phyloP scores from a whole-genome alignment of 306 rosid species.

The Calophaca sinica region DNA sequence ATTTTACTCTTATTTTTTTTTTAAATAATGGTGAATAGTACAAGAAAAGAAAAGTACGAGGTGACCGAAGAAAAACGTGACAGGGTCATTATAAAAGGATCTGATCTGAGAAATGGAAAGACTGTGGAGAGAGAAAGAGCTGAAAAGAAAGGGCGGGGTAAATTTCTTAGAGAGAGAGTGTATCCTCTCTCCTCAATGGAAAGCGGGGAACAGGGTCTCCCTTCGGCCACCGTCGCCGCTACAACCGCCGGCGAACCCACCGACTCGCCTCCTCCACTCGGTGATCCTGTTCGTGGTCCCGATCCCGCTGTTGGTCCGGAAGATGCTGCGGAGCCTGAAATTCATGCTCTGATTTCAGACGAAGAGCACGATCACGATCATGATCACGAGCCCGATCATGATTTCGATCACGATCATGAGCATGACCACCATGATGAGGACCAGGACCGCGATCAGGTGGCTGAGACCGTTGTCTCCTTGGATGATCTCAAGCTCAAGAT shows the following conservation, averaged over 20 bases:
- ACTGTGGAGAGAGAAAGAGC: conserved; percentile 55
- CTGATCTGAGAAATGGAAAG: not conserved
- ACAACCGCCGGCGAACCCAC: conserved; percentile 45
- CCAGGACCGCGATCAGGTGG: conserved; percentile 56
- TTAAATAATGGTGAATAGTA: no score
- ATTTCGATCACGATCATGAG: conserved; percentile 49
- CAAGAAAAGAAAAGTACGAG: no score
- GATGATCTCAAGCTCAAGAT: conserved; percentile 87
- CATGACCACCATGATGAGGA: conserved; percentile 49
- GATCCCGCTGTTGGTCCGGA: conserved; percentile 50
- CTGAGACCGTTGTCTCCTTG: conserved; percentile 54
- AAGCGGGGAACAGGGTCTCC: conserved; percentile 62
- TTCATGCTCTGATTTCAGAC: conserved; percentile 58
- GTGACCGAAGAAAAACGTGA: no score
- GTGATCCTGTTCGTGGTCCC: not conserved
- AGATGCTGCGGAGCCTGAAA: conserved; percentile 49
- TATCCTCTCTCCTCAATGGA: conserved; percentile 68
- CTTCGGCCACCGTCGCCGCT: conserved; percentile 44
- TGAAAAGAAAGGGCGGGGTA: conserved; percentile 60
- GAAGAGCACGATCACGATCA: conserved; percentile 56
- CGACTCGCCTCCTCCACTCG: conserved; percentile 50
- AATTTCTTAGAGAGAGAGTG: conserved; percentile 22
- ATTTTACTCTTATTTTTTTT: no score
- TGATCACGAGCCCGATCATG: conserved; percentile 35
- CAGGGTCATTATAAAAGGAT: conserved; percentile 41